Conservation (phyloP, 495 filamentous ascomycete species). For the Neurospora tetraspora region DNA sequence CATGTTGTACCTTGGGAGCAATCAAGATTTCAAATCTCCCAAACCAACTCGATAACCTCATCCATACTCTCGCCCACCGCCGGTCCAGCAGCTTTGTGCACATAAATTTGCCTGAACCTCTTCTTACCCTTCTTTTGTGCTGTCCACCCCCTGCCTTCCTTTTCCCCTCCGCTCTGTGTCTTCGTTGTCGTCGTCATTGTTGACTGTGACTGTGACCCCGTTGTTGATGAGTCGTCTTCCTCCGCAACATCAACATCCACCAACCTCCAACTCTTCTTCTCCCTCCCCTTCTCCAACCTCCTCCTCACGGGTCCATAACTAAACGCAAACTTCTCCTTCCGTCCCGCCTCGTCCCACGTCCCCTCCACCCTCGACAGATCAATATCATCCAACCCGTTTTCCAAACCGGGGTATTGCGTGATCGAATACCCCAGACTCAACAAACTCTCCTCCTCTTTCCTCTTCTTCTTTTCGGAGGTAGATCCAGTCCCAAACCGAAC, state of each 20-base stretch:
- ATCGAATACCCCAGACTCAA: slow-evolving; percentile 56
- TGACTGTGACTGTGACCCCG: background rate
- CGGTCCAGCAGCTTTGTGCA: slow-evolving; percentile 7
- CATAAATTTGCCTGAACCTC: slow-evolving; percentile 20
- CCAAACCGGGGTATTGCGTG: slow-evolving; percentile 39
- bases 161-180: background rate
- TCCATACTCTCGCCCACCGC: slow-evolving; percentile 10
- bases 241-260: slow-evolving; percentile 4
- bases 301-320: slow-evolving; percentile 43
- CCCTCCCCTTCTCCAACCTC: slow-evolving; percentile 1
- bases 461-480: slow-evolving; percentile 21
- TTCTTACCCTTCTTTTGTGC: background rate
- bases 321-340: slow-evolving; percentile 31
- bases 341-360: slow-evolving; percentile 48
- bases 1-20: no score
- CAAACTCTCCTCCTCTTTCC: slow-evolving; percentile 23
- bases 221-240: background rate
- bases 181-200: background rate
- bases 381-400: slow-evolving; percentile 32
- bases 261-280: slow-evolving; percentile 31
- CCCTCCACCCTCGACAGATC: slow-evolving; percentile 50
- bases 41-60: slow-evolving; percentile 26
- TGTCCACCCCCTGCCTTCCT: background rate
- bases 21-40: slow-evolving; percentile 11
- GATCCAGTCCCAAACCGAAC: slow-evolving; percentile 40